Conservation (phyloP, 2,329 filamentous ascomycete genomes). For the Pestalotiopsis sp. region DNA sequence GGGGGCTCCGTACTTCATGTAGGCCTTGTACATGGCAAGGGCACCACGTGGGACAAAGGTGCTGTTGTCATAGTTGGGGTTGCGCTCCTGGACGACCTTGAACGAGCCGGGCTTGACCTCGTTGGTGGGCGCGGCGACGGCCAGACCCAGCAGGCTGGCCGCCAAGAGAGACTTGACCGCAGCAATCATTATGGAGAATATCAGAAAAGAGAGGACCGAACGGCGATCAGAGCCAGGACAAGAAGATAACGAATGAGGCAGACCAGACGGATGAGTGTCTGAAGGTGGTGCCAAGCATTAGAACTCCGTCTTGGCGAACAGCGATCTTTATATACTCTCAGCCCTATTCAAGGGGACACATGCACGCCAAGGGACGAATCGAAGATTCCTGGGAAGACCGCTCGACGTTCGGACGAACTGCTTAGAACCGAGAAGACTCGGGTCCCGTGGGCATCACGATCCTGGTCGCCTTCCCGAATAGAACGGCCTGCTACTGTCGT, state of each 20-base stretch:
- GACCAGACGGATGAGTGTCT: not conserved
- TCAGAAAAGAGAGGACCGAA: not conserved
- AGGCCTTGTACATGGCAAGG: constrained; percentile 29
- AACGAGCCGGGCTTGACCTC: constrained; percentile 26
- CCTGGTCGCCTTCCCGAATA: not conserved
- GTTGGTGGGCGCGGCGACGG: constrained; percentile 23
- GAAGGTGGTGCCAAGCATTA: not conserved
- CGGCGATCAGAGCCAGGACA: not conserved
- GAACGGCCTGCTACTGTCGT: not conserved
- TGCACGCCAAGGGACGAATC: not conserved
- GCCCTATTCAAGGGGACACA: not conserved
- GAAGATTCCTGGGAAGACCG: not conserved
- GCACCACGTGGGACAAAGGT: constrained; percentile 21
- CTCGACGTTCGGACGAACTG: not conserved
- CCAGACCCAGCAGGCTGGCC: constrained; percentile 26
- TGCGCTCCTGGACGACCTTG: constrained; percentile 27
- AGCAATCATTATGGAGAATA: constrained; percentile 23
- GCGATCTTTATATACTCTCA: constrained; percentile 6
- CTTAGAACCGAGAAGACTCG: not conserved
- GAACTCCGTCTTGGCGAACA: not conserved
- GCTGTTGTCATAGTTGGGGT: constrained; percentile 25
- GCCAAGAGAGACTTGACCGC: constrained; percentile 20
- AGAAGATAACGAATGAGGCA: not conserved
- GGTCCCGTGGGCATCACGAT: not conserved
- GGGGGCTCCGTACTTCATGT: constrained; percentile 30